Base-by-base conservation (phyloP, 352 stramenopile species). In the Pythium guiyangense region DNA sequence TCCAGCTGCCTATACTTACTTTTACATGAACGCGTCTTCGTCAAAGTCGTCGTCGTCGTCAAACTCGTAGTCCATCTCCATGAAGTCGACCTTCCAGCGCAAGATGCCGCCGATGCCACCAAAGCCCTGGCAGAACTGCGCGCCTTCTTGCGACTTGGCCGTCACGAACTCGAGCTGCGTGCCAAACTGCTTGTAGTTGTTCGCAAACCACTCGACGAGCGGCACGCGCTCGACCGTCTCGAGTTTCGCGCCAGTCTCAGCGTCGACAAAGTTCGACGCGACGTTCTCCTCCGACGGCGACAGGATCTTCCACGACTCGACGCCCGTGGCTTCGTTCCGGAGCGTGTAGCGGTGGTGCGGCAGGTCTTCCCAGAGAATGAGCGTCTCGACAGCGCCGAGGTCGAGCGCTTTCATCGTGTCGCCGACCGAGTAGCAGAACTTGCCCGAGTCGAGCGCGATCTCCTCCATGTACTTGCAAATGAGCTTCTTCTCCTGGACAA, bases 351-450 rank as follows among this genome's bases (percentile, higher is more conserved):
- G 91, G 70, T 98, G 86, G 59, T 98, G 81, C 47, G 97, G 93
- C 50, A 99, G 77, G 61, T 99, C 98, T 66, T 99, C 97, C 96
- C 96, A 99, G 42, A 99, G 82, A 57, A 99, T 99, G n/a, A 99
- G 79, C 59, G 96, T 99, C 86, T 99, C 97, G 0, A 99, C 96
- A 0, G 97, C 97, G 42, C 97, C 97, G 49, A 99, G 73, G 46
- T 99, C 97, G 40, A 99, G 75, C 22, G 96, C 96, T 73, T 98
- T 97, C 68, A 99, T 93, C 10, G 97, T 99, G 78, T 99, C 97
- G 26, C 90, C 72, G 27, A 99, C 95, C 64, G 98, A 97, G 69
- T 99, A 99, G 80, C 97, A 99, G 84, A 99, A 99, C 71, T 99
- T 99, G 62, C 97, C 97, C 27, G 97, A 99, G 77, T 99, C 97